Base-by-base conservation (phyloP, 345 rosid genomes). In the Raphanus raphanistrum region DNA sequence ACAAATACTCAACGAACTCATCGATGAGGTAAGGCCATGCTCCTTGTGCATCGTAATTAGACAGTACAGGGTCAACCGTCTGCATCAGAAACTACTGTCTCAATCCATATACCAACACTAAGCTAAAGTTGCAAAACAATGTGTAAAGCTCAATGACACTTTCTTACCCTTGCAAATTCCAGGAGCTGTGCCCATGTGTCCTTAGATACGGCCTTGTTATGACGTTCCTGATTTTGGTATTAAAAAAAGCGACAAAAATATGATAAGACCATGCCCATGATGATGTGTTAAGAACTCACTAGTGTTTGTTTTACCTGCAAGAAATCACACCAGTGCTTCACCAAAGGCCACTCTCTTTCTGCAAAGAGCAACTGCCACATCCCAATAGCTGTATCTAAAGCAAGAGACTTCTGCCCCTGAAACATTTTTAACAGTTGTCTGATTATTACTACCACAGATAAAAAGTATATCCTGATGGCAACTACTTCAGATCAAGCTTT, bases 321-420 rank as follows among this genome's bases (percentile, higher is more conserved):
- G 82, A 95, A 95, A 72, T 92, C 92, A 84, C 99, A 95, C 99
- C 99, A 95, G 62, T 90, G 92, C 76, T 90, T 96, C 70, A 92
- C 92, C 77, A 95, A 70, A 11, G 97, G 90, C 98, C 99, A 92
- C 43, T 88, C 96, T 79, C 82, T 92, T 77, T 95, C 99, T 73
- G 97, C 97, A 85, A 95, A 92, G 61, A 95, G 84, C 83, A 95
- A 79, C 79, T 95, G 96, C 99, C 99, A 95, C 99, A 95, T 92
- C 35, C 98, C 99, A 60, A 95, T 92, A 57, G 98, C 98, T 16
- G 98, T 89, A 84, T 95, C 99, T 81, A 95, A 72, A 78, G 98
- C 99, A 57, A 95, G 82, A 68, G 99, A 92, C 78, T 95, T 95
- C 81, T 95, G 98, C 77, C 99, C 99, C 98, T 95, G 87, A 68